Conservation (phyloP, 2,329 filamentous ascomycete genomes). For the Colletotrichum higginsianum region DNA sequence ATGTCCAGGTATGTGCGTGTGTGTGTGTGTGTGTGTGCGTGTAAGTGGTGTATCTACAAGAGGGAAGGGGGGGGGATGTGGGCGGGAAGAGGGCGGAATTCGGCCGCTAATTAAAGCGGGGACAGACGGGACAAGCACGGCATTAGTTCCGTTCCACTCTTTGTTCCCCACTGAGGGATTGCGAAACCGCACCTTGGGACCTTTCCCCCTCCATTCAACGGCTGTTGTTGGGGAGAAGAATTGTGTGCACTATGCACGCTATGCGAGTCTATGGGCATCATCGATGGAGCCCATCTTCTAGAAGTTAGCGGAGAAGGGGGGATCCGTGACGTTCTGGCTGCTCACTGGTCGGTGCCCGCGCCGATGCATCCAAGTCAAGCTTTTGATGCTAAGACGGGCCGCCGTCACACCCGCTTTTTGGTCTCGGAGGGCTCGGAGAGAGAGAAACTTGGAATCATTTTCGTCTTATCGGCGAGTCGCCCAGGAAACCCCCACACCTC, state of each 20-base stretch:
- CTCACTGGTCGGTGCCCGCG: too few relatives aligned
- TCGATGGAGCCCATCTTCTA: conserved; percentile 10
- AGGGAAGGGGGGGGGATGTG: not conserved
- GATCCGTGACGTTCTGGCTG: too few relatives aligned
- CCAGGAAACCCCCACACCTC: conserved; percentile 15
- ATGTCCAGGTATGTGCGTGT: too few relatives aligned
- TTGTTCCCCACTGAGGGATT: not conserved
- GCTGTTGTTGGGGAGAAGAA: not conserved
- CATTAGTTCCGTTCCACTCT: not conserved
- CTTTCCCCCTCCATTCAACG: too few relatives aligned
- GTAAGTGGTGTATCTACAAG: too few relatives aligned
- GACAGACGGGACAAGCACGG: not conserved
- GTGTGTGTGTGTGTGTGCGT: too few relatives aligned
- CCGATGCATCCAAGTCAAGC: conserved; percentile 28
- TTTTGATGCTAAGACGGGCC: conserved; percentile 39
- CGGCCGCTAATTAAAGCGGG: conserved; percentile 20
- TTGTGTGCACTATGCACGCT: too few relatives aligned
- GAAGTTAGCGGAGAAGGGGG: not conserved
- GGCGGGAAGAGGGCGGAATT: conserved; percentile 31
- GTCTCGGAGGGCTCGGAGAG: conserved; percentile 36
- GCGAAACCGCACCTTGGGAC: conserved; percentile 26
- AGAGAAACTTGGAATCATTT: not conserved
- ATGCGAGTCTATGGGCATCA: too few relatives aligned
- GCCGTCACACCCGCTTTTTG: conserved; percentile 17
- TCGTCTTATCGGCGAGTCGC: conserved; percentile 1